These are phyloP conservation scores for Cladophialophora immunda DNA, from an alignment of 2,329 filamentous ascomycete genomes.

Conservation along the genomic window DNA sequence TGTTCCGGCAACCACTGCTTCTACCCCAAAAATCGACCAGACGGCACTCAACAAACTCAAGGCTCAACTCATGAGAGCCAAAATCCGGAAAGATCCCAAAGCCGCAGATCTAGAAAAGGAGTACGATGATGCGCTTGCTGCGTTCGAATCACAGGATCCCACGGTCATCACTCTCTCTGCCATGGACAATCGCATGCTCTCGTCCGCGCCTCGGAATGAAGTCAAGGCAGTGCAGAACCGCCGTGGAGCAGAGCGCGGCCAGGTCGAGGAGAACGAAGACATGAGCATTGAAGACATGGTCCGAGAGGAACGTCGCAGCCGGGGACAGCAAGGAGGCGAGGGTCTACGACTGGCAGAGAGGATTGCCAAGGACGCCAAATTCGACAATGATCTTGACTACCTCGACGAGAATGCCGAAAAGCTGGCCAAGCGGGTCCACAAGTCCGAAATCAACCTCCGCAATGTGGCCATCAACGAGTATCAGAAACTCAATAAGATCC, in stretches of 20 bases:
- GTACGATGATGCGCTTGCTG: slow-evolving; percentile 78
- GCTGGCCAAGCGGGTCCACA: slow-evolving; percentile 85
- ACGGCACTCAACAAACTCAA: slow-evolving; percentile 87
- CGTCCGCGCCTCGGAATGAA: slow-evolving; percentile 76
- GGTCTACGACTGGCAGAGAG: slow-evolving; percentile 84
- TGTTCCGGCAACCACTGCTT: slow-evolving; percentile 42
- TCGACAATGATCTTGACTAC: slow-evolving; percentile 91
- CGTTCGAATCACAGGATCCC: slow-evolving; percentile 67
- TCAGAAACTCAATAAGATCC: slow-evolving; percentile 84
- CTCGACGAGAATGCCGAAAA: slow-evolving; percentile 96
- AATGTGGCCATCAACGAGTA: slow-evolving; percentile 88
- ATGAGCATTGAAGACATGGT: slow-evolving; percentile 99
- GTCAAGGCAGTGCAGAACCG: slow-evolving; percentile 81
- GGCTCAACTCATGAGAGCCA: slow-evolving; percentile 95
- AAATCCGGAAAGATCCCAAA: slow-evolving; percentile 79
- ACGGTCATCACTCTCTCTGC: slow-evolving; percentile 82
- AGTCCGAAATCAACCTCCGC: slow-evolving; percentile 85
- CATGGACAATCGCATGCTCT: slow-evolving; percentile 89
- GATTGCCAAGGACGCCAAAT: slow-evolving; percentile 92
- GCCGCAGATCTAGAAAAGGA: slow-evolving; percentile 79
- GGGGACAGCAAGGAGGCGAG: slow-evolving; percentile 79
- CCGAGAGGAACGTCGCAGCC: slow-evolving; percentile 87
- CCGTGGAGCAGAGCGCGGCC: slow-evolving; percentile 82
- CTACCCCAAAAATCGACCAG: slow-evolving; percentile 51
- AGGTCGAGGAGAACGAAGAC: slow-evolving; percentile 89